Evolutionary conservation across 305 asterid genomes (phyloP).

Genomic region (Fraxinus baroniana): DNA sequence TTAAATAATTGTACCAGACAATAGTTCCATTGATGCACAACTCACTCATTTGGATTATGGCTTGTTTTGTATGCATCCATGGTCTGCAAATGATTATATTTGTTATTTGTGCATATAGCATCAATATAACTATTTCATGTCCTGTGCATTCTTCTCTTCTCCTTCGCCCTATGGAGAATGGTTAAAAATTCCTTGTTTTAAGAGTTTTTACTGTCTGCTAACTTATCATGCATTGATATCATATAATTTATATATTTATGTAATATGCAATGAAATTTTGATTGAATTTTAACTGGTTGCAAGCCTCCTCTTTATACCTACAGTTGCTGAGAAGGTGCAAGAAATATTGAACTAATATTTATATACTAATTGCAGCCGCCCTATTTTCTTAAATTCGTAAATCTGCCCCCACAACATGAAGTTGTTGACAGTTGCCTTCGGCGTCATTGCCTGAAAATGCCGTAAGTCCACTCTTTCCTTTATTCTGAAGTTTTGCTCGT

Average conservation of each 20-base stretch:
- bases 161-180: not conserved
- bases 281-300: slow-evolving; percentile 17
- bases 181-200: not conserved
- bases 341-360: slow-evolving; percentile 31
- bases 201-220: not conserved
- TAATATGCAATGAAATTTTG: not conserved
- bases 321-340: slow-evolving; percentile 42
- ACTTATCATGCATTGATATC: not conserved
- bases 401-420: not conserved
- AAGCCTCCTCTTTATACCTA: slow-evolving; percentile 30
- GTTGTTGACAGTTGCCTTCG: slow-evolving; percentile 9
- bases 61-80: not conserved
- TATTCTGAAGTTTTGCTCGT: slow-evolving; percentile 20
- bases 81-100: not conserved
- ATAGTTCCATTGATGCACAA: not conserved
- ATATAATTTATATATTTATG: slow-evolving; percentile 1
- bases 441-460: slow-evolving; percentile 16
- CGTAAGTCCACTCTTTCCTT: slow-evolving; percentile 1
- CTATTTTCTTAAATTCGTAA: slow-evolving; percentile 7
- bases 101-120: not conserved
- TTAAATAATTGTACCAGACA: not conserved
- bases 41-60: not conserved
- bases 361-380: slow-evolving; percentile 23
- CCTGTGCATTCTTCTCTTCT: not conserved
- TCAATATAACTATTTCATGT: not conserved